Evolutionary conservation across 2,329 filamentous ascomycete species (phyloP).

Genomic region (Alternaria gansuensis): DNA sequence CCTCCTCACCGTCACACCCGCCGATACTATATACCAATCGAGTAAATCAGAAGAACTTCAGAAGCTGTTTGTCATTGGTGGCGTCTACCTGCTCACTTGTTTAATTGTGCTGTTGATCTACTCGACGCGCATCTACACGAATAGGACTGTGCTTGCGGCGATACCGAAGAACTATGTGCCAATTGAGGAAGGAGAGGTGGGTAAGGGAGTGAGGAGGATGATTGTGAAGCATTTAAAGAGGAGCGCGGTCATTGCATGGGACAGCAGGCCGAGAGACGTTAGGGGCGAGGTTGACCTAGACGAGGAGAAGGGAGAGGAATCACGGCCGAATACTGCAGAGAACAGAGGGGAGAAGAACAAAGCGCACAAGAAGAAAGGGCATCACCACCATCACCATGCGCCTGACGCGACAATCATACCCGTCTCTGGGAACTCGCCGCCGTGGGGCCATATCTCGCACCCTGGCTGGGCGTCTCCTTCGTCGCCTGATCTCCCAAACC

Average conservation of each 20-base stretch:
- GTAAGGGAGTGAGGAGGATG: constrained; percentile 76
- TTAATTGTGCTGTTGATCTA: constrained; percentile 79
- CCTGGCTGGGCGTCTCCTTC: constrained; percentile 87
- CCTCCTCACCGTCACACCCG: constrained; percentile 81
- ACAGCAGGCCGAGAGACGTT: constrained; percentile 73
- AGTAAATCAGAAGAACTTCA: constrained; percentile 71
- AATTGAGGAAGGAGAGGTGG: constrained; percentile 83
- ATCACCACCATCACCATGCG: constrained; percentile 33
- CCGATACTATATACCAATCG: constrained; percentile 80
- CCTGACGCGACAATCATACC: constrained; percentile 48
- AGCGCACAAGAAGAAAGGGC: constrained; percentile 37
- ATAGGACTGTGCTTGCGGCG: constrained; percentile 76
- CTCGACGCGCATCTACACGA: constrained; percentile 84
- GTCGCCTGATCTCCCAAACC: constrained; percentile 74
- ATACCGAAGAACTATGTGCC: constrained; percentile 91
- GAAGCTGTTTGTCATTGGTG: constrained; percentile 83
- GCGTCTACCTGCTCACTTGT: constrained; percentile 77
- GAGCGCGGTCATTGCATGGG: constrained; percentile 83
- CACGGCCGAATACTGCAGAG: constrained; percentile 34
- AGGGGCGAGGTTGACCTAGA: constrained; percentile 52
- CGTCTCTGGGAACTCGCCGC: constrained; percentile 60
- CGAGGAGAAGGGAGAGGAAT: constrained; percentile 24
- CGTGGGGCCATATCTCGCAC: constrained; percentile 87
- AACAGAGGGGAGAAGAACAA: constrained; percentile 47
- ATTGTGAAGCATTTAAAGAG: constrained; percentile 75